A percentile compares a stretch with the other conserved stretches of the same genome.
Evolutionary conservation across 192 early-diverging fungal genomes (phyloP).

Genomic region (Umbelopsis sp.): DNA sequence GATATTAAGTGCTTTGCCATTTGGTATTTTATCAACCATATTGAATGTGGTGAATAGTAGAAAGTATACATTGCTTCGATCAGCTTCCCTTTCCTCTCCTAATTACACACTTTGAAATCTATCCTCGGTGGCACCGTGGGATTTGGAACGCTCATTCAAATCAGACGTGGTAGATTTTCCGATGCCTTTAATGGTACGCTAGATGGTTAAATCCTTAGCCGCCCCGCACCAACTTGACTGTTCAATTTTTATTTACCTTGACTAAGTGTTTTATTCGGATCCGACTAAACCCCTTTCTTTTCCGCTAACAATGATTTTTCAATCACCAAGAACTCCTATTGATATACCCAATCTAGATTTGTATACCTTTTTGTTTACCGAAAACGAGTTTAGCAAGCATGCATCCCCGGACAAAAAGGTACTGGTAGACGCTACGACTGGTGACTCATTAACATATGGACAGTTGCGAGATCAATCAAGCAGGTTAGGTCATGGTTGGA

Average conservation of each 20-base stretch:
- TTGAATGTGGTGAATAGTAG: too few species aligned
- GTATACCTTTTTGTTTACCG: conserved; percentile 22
- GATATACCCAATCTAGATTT: conserved; percentile 33
- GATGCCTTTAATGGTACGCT: neutral
- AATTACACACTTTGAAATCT: too few species aligned
- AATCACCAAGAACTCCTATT: conserved; percentile 16
- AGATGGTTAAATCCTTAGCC: conserved; percentile 9
- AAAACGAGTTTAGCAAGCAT: conserved; percentile 16
- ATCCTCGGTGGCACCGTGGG: neutral
- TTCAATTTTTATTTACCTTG: neutral
- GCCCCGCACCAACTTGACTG: conserved; percentile 1
- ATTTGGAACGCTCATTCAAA: neutral
- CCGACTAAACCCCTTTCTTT: too few species aligned
- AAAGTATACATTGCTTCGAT: too few species aligned
- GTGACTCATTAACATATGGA: conserved; percentile 18
- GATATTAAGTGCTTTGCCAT: too few species aligned
- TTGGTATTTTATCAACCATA: too few species aligned
- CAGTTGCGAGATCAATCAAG: conserved; percentile 19
- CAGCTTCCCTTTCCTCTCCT: too few species aligned
- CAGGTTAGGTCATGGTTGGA: conserved; percentile 53
- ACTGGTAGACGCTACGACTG: conserved; percentile 23
- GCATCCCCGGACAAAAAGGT: neutral
- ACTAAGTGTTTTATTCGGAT: too few species aligned
- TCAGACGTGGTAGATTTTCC: conserved; percentile 6
- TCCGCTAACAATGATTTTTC: conserved; percentile 24